Evolutionary conservation across 2,329 filamentous ascomycete species (phyloP), one percentile per base, ranked within the genome.

Genomic region (Colletotrichum musae): DNA sequence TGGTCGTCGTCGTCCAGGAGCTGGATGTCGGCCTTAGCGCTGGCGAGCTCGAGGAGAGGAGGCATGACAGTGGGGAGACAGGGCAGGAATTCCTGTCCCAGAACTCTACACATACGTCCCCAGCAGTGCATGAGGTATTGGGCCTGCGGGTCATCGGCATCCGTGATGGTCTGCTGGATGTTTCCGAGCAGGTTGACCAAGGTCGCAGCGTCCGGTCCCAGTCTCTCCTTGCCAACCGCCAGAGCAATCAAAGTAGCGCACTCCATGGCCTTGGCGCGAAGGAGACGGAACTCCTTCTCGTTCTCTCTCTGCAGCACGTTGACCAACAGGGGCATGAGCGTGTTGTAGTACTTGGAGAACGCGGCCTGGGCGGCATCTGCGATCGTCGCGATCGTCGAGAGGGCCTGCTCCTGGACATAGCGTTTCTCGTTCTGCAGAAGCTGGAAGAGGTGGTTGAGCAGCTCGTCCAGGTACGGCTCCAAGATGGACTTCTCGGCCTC

Each of bases 111-210:
- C 96, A 99, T 99, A 57, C 96, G 91, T 60, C 96, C 96, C 96
- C 96, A 99, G 84, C 96, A 99, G 86, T 99, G 96, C 82, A 99
- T 93, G 43, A 99, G 88, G 80, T 99, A 99, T 76, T 97, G 95
- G 16, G 94, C 93, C 81, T 99, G 96, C 47, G 96, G 96, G 77
- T 99, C 96, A 75, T 99, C 96, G 1, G 94, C 84, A 75, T 99
- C 96, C 5, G 91, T 92, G 71, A 98, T 96, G 77, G 88, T 92
- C 74, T 91, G 87, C 80, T 99, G 96, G 65, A 98, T 97, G 71
- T 89, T 90, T 60, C 93, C 95, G 60, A 99, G 87, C 24, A 98
- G 87, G 75, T 97, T 91, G 21, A 98, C 95, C 48, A 99, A 86
- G 50, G 91, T 92, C 82, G 96, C 87, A 4, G 95, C 95, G 81